Conservation (phyloP, 225 moss, liverwort and hornwort genomes). For the Neckera pumila region DNA sequence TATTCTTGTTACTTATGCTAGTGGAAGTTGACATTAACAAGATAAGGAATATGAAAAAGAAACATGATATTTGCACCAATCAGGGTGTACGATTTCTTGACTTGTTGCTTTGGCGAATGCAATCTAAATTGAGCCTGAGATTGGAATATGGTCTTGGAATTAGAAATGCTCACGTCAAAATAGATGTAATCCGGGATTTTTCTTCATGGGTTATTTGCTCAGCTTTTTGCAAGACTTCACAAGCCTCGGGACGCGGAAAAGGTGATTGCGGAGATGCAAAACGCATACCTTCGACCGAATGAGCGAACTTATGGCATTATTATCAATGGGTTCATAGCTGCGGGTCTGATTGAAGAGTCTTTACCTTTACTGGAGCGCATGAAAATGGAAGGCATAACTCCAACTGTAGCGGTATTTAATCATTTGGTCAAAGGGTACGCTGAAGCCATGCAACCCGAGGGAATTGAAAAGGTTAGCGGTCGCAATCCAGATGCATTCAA, state of each 20-base stretch:
- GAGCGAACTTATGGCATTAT: constrained; percentile 82
- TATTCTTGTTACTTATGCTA: background rate
- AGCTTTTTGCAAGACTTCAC: constrained; percentile 62
- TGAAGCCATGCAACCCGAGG: constrained; percentile 48
- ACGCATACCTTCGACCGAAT: constrained; percentile 77
- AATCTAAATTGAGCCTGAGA: background rate
- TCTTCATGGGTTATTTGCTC: background rate
- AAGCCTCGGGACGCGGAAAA: constrained; percentile 64
- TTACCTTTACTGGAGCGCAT: constrained; percentile 42
- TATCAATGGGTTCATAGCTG: constrained; percentile 52
- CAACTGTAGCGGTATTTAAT: constrained; percentile 65
- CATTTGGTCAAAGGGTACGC: constrained; percentile 81
- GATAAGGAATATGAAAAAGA: background rate
- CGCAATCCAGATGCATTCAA: background rate
- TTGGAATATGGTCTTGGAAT: background rate
- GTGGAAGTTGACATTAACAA: background rate
- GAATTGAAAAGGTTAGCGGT: constrained; percentile 52
- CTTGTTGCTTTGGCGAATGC: background rate
- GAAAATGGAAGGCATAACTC: constrained; percentile 52
- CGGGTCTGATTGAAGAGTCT: constrained; percentile 48
- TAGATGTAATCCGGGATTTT: background rate
- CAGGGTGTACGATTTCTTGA: background rate
- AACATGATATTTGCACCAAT: background rate
- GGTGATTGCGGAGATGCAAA: constrained; percentile 81
- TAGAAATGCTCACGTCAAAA: background rate